These are phyloP conservation scores for Aspergillus phoenicis DNA, from an alignment of 2,329 filamentous ascomycete genomes.

Conservation along the genomic window DNA sequence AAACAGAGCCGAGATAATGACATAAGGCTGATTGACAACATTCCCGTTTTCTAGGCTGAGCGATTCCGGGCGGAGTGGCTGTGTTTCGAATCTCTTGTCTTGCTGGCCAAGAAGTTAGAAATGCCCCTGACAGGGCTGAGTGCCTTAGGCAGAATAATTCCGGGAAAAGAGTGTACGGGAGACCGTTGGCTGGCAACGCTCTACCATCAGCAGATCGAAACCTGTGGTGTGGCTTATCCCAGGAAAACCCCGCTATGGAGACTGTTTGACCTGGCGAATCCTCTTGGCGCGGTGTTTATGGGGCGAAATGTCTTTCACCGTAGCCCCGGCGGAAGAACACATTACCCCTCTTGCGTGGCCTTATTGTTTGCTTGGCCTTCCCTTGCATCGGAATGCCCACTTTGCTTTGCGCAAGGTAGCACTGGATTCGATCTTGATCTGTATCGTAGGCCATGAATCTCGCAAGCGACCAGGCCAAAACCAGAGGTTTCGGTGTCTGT, in stretches of 20 bases:
- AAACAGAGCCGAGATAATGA: neutral
- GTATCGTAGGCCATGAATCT: too few species aligned
- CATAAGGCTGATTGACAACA: neutral
- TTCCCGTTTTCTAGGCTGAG: too few species aligned
- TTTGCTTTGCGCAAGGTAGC: neutral
- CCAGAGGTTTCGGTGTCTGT: neutral
- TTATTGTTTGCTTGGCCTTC: neutral
- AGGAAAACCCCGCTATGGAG: neutral
- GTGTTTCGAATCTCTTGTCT: too few species aligned
- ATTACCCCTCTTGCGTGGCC: neutral
- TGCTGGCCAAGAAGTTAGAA: too few species aligned
- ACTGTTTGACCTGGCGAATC: neutral
- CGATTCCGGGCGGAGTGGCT: neutral
- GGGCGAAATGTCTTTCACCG: neutral
- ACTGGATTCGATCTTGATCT: too few species aligned
- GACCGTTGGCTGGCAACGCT: neutral
- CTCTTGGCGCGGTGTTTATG: neutral
- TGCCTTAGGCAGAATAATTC: neutral
- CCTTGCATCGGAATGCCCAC: neutral
- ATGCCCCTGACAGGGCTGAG: slow-evolving; percentile 1
- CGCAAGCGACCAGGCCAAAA: too few species aligned
- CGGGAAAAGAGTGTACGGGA: neutral
- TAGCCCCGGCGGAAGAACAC: neutral
- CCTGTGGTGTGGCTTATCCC: neutral
- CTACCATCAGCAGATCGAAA: too few species aligned